These are phyloP conservation scores for Lichtheimia ramosa DNA, from an alignment of 371 early-diverging fungal genomes.

Conservation along the genomic window DNA sequence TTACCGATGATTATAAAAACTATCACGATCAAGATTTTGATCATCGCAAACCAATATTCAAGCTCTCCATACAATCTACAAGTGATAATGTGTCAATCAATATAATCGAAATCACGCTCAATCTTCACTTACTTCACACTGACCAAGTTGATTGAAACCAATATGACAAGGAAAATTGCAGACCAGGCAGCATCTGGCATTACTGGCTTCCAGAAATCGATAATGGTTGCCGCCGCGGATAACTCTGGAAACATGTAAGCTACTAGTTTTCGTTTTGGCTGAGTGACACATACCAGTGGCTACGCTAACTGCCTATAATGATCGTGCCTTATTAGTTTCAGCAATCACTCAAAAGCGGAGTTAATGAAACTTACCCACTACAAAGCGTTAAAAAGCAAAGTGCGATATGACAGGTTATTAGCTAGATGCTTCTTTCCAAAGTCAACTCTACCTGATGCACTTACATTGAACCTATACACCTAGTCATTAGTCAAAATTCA, in stretches of 20 bases:
- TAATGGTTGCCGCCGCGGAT: slow-evolving; percentile 77
- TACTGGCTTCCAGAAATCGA: slow-evolving; percentile 71
- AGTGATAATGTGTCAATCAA: neutral
- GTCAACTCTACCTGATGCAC: too few relatives aligned
- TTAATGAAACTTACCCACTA: slow-evolving; percentile 34
- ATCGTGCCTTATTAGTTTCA: neutral
- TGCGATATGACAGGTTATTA: too few relatives aligned
- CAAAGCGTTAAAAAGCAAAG: too few relatives aligned
- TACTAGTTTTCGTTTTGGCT: too few relatives aligned
- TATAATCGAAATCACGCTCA: neutral
- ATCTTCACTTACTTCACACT: slow-evolving; percentile 37
- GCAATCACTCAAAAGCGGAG: too few relatives aligned
- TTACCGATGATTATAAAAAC: slow-evolving; percentile 71
- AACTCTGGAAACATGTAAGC: slow-evolving; percentile 70
- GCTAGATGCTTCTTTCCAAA: too few relatives aligned
- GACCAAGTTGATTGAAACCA: slow-evolving; percentile 58
- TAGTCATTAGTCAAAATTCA: too few relatives aligned
- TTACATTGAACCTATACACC: too few relatives aligned
- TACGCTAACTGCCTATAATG: slow-evolving; percentile 31
- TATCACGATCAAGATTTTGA: slow-evolving; percentile 69
- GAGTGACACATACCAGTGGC: slow-evolving; percentile 23
- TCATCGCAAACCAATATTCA: slow-evolving; percentile 73
- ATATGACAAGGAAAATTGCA: slow-evolving; percentile 50
- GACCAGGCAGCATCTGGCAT: slow-evolving; percentile 63
- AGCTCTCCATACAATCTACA: slow-evolving; percentile 66